Conservation (phyloP, 352 stramenopile genomes). For the Globisporangium sylvaticum region DNA sequence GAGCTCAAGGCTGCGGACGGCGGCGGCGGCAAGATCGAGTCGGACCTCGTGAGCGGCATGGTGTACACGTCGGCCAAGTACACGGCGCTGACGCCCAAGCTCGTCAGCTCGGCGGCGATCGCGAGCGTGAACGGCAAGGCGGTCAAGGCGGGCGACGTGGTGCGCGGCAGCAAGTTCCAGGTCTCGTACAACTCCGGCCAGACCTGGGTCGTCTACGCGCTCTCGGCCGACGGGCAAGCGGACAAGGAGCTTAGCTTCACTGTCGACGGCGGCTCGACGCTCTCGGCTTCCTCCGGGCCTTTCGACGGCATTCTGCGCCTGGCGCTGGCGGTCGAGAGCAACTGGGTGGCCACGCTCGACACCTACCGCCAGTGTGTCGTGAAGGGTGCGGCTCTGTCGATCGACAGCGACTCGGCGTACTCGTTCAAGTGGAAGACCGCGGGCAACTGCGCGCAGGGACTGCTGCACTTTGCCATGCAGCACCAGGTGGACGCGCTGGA, state of each 20-base stretch:
- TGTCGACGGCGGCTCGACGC: conserved; percentile 29
- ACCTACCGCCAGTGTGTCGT: conserved; percentile 56
- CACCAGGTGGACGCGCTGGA: conserved; percentile 51
- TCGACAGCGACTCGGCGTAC: conserved; percentile 51
- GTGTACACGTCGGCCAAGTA: conserved; percentile 59
- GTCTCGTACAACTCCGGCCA: conserved; percentile 49
- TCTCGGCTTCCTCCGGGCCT: conserved; percentile 23
- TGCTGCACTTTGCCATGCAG: conserved; percentile 59
- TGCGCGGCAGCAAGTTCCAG: conserved; percentile 39
- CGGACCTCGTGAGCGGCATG: conserved; percentile 67
- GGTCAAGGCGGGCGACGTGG: conserved; percentile 30
- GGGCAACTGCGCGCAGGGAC: conserved; percentile 44
- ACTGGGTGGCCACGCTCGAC: conserved; percentile 38
- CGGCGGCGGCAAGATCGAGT: conserved; percentile 26
- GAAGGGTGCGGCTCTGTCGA: background rate
- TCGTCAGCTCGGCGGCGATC: conserved; percentile 40
- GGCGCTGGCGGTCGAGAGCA: conserved; percentile 36
- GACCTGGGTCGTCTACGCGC: conserved; percentile 57
- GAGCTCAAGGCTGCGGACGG: conserved; percentile 28
- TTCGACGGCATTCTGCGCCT: conserved; percentile 51
- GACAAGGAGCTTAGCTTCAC: conserved; percentile 40
- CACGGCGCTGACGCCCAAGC: conserved; percentile 40
- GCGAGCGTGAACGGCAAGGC: conserved; percentile 31
- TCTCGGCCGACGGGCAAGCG: conserved; percentile 31
- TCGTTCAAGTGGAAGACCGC: conserved; percentile 54